Evolutionary conservation across 352 stramenopile genomes (phyloP), one percentile per base, ranked within the genome.

Genomic region (Pythium graminicola): DNA sequence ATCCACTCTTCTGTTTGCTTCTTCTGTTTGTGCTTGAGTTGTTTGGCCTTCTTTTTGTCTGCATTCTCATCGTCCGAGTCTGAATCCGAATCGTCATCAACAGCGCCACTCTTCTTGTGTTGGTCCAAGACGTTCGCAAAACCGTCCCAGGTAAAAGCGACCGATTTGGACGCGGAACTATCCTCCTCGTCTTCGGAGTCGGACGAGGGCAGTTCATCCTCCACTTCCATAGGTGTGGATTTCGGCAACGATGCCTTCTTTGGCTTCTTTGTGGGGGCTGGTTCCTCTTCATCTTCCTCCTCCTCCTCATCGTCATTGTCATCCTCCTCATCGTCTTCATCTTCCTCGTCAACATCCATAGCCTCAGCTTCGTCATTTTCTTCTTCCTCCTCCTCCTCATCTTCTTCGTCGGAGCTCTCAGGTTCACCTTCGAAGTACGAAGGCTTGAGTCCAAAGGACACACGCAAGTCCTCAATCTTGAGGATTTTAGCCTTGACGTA

Each of bases 401-500:
- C 81, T 29, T 93, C 81, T 39, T 93, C 82, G 49, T 89, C 81
- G 3, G 78, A 86, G 55, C 78, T 95, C 62, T 95, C 93, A 24
- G 86, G 84, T 28, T 98, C 93, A 48, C 86, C 84, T 16, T 89
- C 86, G 64, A 99, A 98, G 67, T 98, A 97, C 63, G 94, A 98
- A 5, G 92, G 89, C 73, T 99, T 99, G 31, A 99, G 80, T 35
- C 94, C 95, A 27, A 99, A 96, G 24, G 86, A 96, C 26, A 99
- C 73, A 32, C 87, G 84, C 29, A 86, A 81, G 33, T 86, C 67
- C 45, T 98, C 89, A 39, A 97, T 86, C 71, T 97, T 98, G 19
- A 98, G 63, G 29, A 99, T 86, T 54, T 98, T 91, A n/a, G 95
- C 83, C 78, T 98, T 98, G 20, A 98, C 93, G 55, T 97, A 95